Evolutionary conservation across 345 rosid species (phyloP), one percentile per base, ranked within the genome.

Genomic region (Aurinia saxatilis): DNA sequence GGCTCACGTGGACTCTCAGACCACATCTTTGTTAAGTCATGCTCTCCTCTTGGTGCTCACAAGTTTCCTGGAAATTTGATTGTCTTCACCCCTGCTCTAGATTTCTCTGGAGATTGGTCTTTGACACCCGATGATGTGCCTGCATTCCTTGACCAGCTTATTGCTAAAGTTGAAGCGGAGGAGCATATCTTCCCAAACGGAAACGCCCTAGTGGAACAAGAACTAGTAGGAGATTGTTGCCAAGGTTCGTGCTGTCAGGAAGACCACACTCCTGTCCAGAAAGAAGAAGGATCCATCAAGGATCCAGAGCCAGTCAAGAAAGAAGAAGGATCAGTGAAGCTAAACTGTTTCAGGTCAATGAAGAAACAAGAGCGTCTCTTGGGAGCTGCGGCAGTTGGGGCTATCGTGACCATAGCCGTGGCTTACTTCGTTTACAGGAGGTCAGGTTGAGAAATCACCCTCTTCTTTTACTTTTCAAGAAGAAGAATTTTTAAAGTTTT

Each of bases 31-130:
- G 91, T 90, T 18, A 75, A 65, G 62, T 84, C 90, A 0, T 90
- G 97, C 73, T 90, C 99, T 63, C 99, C 90, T 70, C 49, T 90
- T 29, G 99, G 99, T 33, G 97, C 96, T 0, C 98, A 92, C 65
- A 92, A 92, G 68, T 92, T 87, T 77, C 95, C 98, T 42, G 98
- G 98, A 14, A 92, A 92, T 50, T 65, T 92, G 83, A 82, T 92
- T 13, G 72, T 90, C 45, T 92, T 68, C 61, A 76, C 84, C 57
- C 83, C 95, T 1, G 80, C 77, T 57, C 95, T 93, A 18, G 85
- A 69, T 65, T 19, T 72, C 15, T 69, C 65, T 50, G 98, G 98
- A 16, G 95, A 90, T 21, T 92, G 98, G 98, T 92, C 38, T 92
- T 87, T 76, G 98, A 83, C 93, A 66, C 96, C 98, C 12, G 79